These are phyloP conservation scores for Vaccinium darrowii DNA, from an alignment of 148 eudicot species.

Conservation along the genomic window DNA sequence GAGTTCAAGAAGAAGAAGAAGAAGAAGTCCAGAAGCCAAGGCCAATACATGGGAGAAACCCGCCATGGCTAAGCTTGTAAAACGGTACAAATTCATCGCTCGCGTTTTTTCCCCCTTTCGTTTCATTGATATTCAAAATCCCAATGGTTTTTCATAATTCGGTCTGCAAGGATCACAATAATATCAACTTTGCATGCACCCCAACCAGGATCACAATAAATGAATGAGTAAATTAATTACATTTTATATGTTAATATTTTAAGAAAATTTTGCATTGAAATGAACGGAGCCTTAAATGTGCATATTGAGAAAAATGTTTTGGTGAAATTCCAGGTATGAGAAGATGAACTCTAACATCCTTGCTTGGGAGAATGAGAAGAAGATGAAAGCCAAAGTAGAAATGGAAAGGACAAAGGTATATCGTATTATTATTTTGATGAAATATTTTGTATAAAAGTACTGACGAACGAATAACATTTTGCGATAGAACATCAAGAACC, in stretches of 20 bases:
- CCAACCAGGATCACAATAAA: too few relatives aligned
- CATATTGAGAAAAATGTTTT: not conserved
- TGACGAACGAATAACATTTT: too few relatives aligned
- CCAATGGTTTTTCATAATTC: not conserved
- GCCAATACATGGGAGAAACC: slow-evolving; percentile 74
- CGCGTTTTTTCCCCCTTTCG: not conserved
- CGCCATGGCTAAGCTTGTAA: slow-evolving; percentile 54
- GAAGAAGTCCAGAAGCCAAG: slow-evolving; percentile 31
- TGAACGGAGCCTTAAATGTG: not conserved
- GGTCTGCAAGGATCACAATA: too few relatives aligned
- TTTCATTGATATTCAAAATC: not conserved
- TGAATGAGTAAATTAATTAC: too few relatives aligned
- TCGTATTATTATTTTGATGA: too few relatives aligned
- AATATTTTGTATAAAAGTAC: too few relatives aligned
- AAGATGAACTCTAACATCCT: slow-evolving; percentile 40
- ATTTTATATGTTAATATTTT: too few relatives aligned
- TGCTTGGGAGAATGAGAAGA: slow-evolving; percentile 81
- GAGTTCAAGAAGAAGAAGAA: slow-evolving; percentile 13
- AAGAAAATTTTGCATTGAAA: too few relatives aligned
- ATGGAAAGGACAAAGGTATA: slow-evolving; percentile 68
- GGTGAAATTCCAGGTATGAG: slow-evolving; percentile 47
- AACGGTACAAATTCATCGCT: slow-evolving; percentile 29
- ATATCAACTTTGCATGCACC: too few relatives aligned
- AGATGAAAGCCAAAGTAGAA: slow-evolving; percentile 37
- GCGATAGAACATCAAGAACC: too few relatives aligned